Evolutionary conservation across 1,284 basidiomycete genomes (phyloP), one percentile per base, ranked within the genome.

Genomic region (Sanghuangporus baumii): DNA sequence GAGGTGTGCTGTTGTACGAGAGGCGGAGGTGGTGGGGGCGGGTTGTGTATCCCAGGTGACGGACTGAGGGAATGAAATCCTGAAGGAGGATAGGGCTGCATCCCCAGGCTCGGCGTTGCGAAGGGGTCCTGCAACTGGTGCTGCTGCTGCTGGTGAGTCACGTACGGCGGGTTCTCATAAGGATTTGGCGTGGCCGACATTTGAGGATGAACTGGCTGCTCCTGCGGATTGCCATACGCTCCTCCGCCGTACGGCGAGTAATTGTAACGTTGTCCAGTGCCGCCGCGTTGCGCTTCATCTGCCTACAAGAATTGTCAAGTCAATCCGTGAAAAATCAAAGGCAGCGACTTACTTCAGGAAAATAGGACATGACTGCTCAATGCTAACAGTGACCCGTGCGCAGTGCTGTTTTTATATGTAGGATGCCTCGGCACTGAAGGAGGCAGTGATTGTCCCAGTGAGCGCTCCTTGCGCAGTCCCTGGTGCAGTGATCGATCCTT

Each of bases 161-260:
- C 58, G 23, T 59, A 50, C 1, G 60, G 51, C 12, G 62, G 31
- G 36, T 65, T 60, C 36, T 66, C 65, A 40, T 67, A 69, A 12
- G 67, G 69, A 55, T 69, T 67, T 38, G 68, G 67, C 1, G 67
- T 68, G n/a, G 60, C 58, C 34, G 62, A 7, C n/a, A 57, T 18
- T 8, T 23, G 37, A 23, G 54, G 62, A 41, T 60, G 62, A 20
- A 18, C 51, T 37, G 16, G 43, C 43, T 26, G 55, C 34, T 64
- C 58, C 26, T 64, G 62, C 23, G 54, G 59, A 36, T 60, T 57
- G 1, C 50, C 52, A 23, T 34, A 46, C 16, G 16, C 43, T 46
- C 43, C 40, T 41, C 40, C 59, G n/a, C 41, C 55, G 23, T 64
- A 60, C 0, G 62, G 59, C 7, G 26, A 20, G 38, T 63, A 63